Evolutionary conservation across 495 filamentous ascomycete genomes (phyloP).

Genomic region (Penicillium psychrofluorescens): DNA sequence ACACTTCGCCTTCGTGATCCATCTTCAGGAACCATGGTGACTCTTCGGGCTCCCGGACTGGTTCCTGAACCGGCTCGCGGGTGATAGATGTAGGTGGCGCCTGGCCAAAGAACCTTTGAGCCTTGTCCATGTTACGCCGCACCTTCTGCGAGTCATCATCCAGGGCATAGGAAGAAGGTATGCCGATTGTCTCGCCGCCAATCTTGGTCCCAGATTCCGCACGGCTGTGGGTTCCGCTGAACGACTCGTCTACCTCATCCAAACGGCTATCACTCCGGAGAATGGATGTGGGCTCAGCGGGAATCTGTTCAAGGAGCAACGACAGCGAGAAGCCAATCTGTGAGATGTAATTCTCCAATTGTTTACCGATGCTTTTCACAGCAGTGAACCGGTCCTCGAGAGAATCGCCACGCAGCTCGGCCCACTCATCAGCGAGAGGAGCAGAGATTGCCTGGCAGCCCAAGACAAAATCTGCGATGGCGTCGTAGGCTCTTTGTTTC

Average conservation of each 20-base stretch:
- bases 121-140: slow-evolving; percentile 70
- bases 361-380: slow-evolving; percentile 64
- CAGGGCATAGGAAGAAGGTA: slow-evolving; percentile 59
- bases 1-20: slow-evolving; percentile 84
- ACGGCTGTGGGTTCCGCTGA: slow-evolving; percentile 18
- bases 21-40: slow-evolving; percentile 77
- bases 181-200: slow-evolving; percentile 41
- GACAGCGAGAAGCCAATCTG: slow-evolving; percentile 85
- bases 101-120: slow-evolving; percentile 85
- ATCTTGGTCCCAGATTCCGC: slow-evolving; percentile 27
- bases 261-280: slow-evolving; percentile 31
- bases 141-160: slow-evolving; percentile 51
- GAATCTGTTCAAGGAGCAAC: slow-evolving; percentile 74
- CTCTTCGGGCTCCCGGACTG: slow-evolving; percentile 57
- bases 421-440: slow-evolving; percentile 91
- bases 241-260: slow-evolving; percentile 22
- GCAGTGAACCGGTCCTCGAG: slow-evolving; percentile 82
- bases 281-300: slow-evolving; percentile 25
- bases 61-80: slow-evolving; percentile 36
- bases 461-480: slow-evolving; percentile 79
- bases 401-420: slow-evolving; percentile 80
- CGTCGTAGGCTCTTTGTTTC: slow-evolving; percentile 89
- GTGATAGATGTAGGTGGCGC: slow-evolving; percentile 51
- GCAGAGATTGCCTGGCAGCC: slow-evolving; percentile 82
- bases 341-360: slow-evolving; percentile 78